Conservation (phyloP, 768 basidiomycete genomes). For the Polyporus arcularius region DNA sequence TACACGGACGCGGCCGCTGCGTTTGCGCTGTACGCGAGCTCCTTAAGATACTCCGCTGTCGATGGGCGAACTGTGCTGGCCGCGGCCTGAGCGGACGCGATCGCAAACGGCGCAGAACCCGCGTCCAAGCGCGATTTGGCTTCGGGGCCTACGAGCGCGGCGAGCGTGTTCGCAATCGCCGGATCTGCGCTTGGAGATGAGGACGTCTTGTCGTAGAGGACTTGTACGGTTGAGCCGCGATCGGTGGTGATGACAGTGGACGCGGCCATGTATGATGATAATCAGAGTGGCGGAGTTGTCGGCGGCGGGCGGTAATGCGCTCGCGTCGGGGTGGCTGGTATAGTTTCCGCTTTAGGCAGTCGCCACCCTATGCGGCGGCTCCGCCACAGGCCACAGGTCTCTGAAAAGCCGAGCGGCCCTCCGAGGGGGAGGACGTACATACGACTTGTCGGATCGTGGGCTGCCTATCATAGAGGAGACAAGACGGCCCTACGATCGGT, state of each 20-base stretch:
- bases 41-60: neutral
- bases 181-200: neutral
- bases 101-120: neutral
- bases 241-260: neutral
- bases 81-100: neutral
- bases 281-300: too few species aligned
- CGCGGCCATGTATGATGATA: too few species aligned
- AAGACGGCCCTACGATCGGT: too few species aligned
- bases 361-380: too few species aligned
- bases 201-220: slow-evolving; percentile 3
- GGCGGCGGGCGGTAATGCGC: too few species aligned
- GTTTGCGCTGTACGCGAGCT: slow-evolving; percentile 42
- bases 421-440: too few species aligned
- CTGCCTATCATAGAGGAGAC: too few species aligned
- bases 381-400: too few species aligned
- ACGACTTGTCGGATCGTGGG: too few species aligned
- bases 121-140: neutral
- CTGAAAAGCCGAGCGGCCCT: too few species aligned
- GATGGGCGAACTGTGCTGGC: neutral
- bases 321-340: too few species aligned
- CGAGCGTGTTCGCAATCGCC: neutral
- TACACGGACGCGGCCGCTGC: slow-evolving; percentile 40
- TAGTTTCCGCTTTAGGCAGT: too few species aligned
- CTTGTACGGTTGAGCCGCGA: neutral
- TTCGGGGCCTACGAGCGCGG: neutral